phyloP scores from a whole-genome alignment of 2,329 filamentous ascomycete genomes.

The Didymella lethalis region DNA sequence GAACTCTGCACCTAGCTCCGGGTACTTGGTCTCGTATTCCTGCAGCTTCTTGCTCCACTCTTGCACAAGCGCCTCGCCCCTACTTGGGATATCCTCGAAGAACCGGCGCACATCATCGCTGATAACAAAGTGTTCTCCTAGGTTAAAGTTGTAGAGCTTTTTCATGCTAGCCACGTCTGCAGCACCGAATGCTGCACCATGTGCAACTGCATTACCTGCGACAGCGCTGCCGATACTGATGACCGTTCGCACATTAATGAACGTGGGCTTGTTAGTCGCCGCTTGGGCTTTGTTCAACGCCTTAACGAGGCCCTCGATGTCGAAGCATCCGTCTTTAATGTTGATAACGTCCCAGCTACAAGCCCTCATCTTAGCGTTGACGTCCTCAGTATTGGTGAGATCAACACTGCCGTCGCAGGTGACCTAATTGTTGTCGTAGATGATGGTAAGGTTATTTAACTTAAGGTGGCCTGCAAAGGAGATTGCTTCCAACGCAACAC shows the following conservation, averaged over 20 bases:
- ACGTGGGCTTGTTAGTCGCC: conserved; percentile 60
- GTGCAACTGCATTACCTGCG: conserved; percentile 61
- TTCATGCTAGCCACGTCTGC: conserved; percentile 66
- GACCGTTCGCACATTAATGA: conserved; percentile 66
- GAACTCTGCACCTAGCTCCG: conserved; percentile 61
- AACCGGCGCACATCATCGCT: conserved; percentile 59
- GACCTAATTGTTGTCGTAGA: conserved; percentile 69
- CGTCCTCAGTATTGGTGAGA: conserved; percentile 63
- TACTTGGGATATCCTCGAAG: conserved; percentile 58
- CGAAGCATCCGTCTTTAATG: conserved; percentile 61
- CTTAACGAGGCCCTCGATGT: conserved; percentile 58
- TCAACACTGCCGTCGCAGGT: conserved; percentile 67
- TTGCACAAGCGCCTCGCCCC: conserved; percentile 57
- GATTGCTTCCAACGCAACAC: conserved; percentile 65
- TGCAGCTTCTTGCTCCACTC: conserved; percentile 60
- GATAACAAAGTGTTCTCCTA: conserved; percentile 58
- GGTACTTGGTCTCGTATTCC: conserved; percentile 56
- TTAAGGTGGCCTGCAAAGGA: conserved; percentile 64
- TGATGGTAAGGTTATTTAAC: conserved; percentile 64
- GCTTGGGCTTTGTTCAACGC: conserved; percentile 57
- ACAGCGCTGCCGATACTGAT: conserved; percentile 61
- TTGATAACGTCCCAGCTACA: conserved; percentile 65
- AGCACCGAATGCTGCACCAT: conserved; percentile 65
- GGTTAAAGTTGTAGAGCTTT: conserved; percentile 58
- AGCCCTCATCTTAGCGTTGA: conserved; percentile 65